Base-by-base conservation (phyloP, 768 basidiomycete genomes). In the Mycena polygramma region DNA sequence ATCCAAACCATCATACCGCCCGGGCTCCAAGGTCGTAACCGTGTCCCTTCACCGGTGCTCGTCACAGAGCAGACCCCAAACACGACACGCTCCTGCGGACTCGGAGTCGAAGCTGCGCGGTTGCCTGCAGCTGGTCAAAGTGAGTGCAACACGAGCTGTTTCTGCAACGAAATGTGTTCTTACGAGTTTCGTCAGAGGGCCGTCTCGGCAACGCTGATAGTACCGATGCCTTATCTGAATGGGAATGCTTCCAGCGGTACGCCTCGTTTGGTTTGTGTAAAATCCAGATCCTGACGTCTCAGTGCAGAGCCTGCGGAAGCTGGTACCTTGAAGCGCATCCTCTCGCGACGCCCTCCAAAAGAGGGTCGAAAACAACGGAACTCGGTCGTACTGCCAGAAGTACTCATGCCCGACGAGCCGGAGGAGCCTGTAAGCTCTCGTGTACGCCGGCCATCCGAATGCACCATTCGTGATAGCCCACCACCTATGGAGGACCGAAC, bases 351-450 rank as follows among this genome's bases (percentile, higher is more conserved):
- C 2, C 41, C 58, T 14, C 43, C 4, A 9, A 15, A 30, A 30
- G 24, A 3, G 4, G 13, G 43, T 4, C 58, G 39, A 13, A 51
- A 22, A 15, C 58, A n/a, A n/a, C n/a, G 66, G 13, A 67, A 67
- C 43, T 67, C 66, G 26, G 39, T 67, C 5, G 43, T 67, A 5
- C 52, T 67, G 1, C 66, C 66, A 14, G 57, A 67, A 19, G 66
- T 67, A 24, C 51, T 20, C 10, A 52, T 52, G 49, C 58, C 66
- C 1, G 26, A 45, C 11, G 24, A 6, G 14, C 41, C 43, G 11
- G 19, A 53, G 20, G 66, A 43, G 9, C 49, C 48, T 2, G 22
- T 22, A 14, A 22, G 10, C 37, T 8, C 37, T 3, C 7, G 17
- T 9, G 13, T 24, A 41, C 26, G 24, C n/a, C n/a, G n/a, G 15